A percentile compares a stretch with the other conserved stretches of the same genome.
phyloP scores from a whole-genome alignment of 2,329 filamentous ascomycete species.

The Ascochyta koolunga region DNA sequence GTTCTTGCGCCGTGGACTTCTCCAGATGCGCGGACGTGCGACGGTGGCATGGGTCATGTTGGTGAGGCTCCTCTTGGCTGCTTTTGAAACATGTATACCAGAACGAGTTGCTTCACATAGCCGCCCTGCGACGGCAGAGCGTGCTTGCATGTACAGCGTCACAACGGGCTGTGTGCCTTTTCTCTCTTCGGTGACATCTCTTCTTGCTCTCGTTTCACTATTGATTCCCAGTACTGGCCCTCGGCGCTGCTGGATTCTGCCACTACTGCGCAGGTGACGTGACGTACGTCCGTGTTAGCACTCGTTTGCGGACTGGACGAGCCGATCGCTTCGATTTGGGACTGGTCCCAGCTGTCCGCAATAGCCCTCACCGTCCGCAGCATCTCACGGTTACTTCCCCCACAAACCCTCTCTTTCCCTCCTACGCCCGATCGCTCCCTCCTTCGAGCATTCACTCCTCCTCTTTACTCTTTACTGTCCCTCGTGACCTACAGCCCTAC shows the following conservation, averaged over 20 bases:
- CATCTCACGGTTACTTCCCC: constrained; percentile 22
- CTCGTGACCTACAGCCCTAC: constrained; percentile 34
- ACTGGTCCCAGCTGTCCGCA: constrained; percentile 26
- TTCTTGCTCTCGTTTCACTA: constrained; percentile 12
- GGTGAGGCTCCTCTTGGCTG: constrained; percentile 14
- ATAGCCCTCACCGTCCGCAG: constrained; percentile 24
- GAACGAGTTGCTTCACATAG: constrained; percentile 32
- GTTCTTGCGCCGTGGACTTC: constrained; percentile 9
- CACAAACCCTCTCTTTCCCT: constrained; percentile 25
- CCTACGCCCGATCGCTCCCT: constrained; percentile 44
- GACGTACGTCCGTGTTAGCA: constrained; percentile 35
- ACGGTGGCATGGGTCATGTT: constrained; percentile 16
- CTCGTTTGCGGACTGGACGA: constrained; percentile 34
- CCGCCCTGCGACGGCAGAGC: constrained; percentile 27
- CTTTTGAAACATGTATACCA: constrained; percentile 31
- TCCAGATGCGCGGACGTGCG: constrained; percentile 10
- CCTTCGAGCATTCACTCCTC: constrained; percentile 47
- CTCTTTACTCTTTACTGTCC: constrained; percentile 38
- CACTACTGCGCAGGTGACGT: constrained; percentile 25
- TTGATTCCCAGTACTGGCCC: constrained; percentile 9
- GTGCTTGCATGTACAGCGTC: constrained; percentile 19
- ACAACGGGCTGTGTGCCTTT: not conserved
- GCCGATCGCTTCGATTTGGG: constrained; percentile 34
- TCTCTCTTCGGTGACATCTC: not conserved
- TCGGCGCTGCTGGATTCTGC: constrained; percentile 26